Base-by-base conservation (phyloP, 1,284 basidiomycete species). In the Paramarasmius palmivorus region DNA sequence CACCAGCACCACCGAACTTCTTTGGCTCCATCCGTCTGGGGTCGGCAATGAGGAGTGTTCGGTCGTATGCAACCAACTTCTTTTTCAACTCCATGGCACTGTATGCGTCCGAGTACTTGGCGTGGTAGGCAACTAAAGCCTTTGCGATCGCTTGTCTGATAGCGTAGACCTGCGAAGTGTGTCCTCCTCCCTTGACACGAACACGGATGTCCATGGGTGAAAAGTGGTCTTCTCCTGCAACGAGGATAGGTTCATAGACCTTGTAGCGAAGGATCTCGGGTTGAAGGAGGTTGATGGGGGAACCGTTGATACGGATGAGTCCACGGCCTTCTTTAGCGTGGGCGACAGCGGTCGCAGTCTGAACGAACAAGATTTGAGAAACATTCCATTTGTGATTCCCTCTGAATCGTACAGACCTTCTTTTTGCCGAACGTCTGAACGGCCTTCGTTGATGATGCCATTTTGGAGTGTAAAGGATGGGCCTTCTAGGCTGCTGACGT, bases 111-210 rank as follows among this genome's bases (percentile, higher is more conserved):
- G 95, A 84, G 83, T 98, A 97, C 81, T 99, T 99, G 78, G 95
- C 92, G 75, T 96, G 96, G 85, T 95, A 98, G 52, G 96, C 97
- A 67, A 99, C 93, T 61, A 99, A 77, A 58, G 96, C 95, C 82
- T 98, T 99, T 66, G 94, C 91, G 67, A 99, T 97, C 48, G 97
- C 97, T 81, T 99, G 97, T 65, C 97, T 94, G 75, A 99, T 94
- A 62, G 97, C 97, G 78, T 99, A 99, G 62, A 99, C 84, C 77
- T 99, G 97, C 58, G 96, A 98, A 60, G 94, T 95, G 82, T 98
- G 96, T 76, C 97, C 97, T 86, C 97, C 97, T 78, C 97, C 97
- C 77, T 95, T 96, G 64, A 98, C 97, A 55, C 95, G 93, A 57
- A 99, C 92, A 65, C 96, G 93, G 77, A 99, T 95, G 79, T 99